A percentile compares a stretch with the other conserved stretches of the same genome.
phyloP scores from a whole-genome alignment of 495 filamentous ascomycete genomes.

The Amorphotheca resinae region DNA sequence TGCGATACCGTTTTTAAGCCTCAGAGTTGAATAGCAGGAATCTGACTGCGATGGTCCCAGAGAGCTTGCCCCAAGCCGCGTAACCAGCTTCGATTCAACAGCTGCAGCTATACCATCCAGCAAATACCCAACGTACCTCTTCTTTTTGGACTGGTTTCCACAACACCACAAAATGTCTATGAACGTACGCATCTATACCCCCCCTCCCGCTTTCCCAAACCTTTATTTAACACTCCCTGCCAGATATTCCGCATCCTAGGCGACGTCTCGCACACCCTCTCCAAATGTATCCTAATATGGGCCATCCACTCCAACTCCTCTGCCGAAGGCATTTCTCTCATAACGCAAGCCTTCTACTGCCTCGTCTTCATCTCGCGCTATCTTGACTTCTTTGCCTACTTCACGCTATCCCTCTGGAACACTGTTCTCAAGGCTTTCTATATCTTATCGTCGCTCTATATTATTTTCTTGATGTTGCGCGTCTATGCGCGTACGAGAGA shows the following conservation, averaged over 20 bases:
- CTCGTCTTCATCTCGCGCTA: slow-evolving; percentile 81
- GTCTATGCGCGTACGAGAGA: slow-evolving; percentile 81
- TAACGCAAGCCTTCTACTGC: slow-evolving; percentile 83
- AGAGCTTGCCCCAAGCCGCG: too few species aligned
- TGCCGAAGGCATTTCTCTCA: slow-evolving; percentile 89
- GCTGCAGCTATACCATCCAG: too few species aligned
- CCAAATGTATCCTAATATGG: slow-evolving; percentile 81
- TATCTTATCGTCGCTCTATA: slow-evolving; percentile 73
- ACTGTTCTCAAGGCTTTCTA: slow-evolving; percentile 78
- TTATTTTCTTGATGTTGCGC: slow-evolving; percentile 74
- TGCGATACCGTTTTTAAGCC: too few species aligned
- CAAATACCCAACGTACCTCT: too few species aligned
- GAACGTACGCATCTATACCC: too few species aligned
- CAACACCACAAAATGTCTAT: too few species aligned
- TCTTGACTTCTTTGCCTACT: slow-evolving; percentile 54
- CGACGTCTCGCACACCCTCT: slow-evolving; percentile 70
- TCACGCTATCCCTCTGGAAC: slow-evolving; percentile 40
- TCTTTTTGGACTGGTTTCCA: too few species aligned
- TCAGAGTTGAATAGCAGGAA: too few species aligned
- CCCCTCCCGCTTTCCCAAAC: too few species aligned
- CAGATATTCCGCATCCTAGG: slow-evolving; percentile 70
- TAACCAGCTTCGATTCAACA: too few species aligned
- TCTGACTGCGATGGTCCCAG: too few species aligned
- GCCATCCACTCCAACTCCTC: slow-evolving; percentile 81
- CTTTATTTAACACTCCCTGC: too few species aligned